phyloP scores from a whole-genome alignment of 1,139 yeast species.

The Yamadazyma jaroonii region DNA sequence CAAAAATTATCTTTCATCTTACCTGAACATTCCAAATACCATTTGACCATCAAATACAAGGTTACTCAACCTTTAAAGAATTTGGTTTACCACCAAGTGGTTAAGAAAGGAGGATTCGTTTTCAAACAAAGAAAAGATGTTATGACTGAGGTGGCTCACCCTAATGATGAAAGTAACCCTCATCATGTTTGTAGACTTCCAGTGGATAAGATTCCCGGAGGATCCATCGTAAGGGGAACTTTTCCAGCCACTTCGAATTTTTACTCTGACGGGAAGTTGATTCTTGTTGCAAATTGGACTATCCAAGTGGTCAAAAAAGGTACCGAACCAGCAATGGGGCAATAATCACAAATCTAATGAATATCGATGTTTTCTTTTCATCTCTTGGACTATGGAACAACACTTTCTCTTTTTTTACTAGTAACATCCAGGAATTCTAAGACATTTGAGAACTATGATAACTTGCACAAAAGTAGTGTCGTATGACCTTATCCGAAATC shows the following conservation, averaged over 20 bases:
- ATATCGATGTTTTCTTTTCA: no score
- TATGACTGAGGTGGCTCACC: conserved; percentile 20
- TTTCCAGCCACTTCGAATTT: conserved; percentile 29
- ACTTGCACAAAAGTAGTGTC: conserved; percentile 3
- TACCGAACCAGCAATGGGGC: conserved; percentile 19
- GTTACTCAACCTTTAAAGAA: conserved; percentile 24
- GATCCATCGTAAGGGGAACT: conserved; percentile 31
- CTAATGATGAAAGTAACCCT: conserved; percentile 17
- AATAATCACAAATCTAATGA: conserved; percentile 4
- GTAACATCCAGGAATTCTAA: no score
- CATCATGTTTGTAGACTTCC: conserved; percentile 23
- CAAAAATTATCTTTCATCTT: conserved; percentile 25
- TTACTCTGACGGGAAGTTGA: conserved; percentile 22
- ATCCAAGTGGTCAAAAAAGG: conserved; percentile 26
- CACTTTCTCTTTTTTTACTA: no score
- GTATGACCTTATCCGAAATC: conserved; percentile 9
- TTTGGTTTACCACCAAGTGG: conserved; percentile 31
- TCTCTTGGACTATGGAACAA: no score
- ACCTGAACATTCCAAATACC: conserved; percentile 33
- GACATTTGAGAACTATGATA: no score
- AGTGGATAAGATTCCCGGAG: conserved; percentile 35
- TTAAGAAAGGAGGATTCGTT: conserved; percentile 29
- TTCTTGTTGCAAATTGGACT: conserved; percentile 27
- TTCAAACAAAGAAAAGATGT: conserved; percentile 25
- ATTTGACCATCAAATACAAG: conserved; percentile 25